Base-by-base conservation (phyloP, 768 basidiomycete genomes). In the Phaeotremella fagi region DNA sequence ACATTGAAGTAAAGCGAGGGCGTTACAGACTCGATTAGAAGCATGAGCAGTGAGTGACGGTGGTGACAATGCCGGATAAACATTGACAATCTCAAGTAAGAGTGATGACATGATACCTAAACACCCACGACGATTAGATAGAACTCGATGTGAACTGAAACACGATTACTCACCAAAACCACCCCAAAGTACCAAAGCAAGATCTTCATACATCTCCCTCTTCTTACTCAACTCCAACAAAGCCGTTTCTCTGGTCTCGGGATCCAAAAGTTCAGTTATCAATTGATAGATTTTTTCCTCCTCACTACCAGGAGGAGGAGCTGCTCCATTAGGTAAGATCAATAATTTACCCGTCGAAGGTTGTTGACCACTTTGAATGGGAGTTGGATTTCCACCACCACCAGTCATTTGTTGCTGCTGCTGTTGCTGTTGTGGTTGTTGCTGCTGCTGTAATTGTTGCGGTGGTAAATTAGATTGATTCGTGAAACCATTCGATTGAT, bases 1-100 rank as follows among this genome's bases (percentile, higher is more conserved):
- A 74, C 95, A 99, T 77, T 99, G 95, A 45, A 99, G 79, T 38
- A 99, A 82, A 6, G 95, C 95, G 42, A 99, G 83, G 23, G 95
- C 94, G 76, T 99, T 99, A 80, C 95, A 99, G 45, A 99, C 95
- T 45, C 95, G 85, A 76, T 99, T 99, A 11, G 91, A 95, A 44
- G 91, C 90, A 76, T 94, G 92, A 1, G 95, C 95, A 14, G 91
- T 95, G 54, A 99, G 83, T 63, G 90, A 88, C 3, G 95, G 92
- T 0, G 95, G 95, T 7, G 88, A 88, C 50, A 99, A 82, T 50
- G 92, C 81, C 4, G 94, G 92, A 75, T 99, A 99, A 45, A 99
- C 95, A 22, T 92, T 90, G 46, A 98, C 90, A 69, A 99, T 98
- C 76, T 98, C 95, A 70, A 97, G 90, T 20, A 99, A 79, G 28